phyloP scores from a whole-genome alignment of 768 basidiomycete genomes.

The Tephrocybe sp. region DNA sequence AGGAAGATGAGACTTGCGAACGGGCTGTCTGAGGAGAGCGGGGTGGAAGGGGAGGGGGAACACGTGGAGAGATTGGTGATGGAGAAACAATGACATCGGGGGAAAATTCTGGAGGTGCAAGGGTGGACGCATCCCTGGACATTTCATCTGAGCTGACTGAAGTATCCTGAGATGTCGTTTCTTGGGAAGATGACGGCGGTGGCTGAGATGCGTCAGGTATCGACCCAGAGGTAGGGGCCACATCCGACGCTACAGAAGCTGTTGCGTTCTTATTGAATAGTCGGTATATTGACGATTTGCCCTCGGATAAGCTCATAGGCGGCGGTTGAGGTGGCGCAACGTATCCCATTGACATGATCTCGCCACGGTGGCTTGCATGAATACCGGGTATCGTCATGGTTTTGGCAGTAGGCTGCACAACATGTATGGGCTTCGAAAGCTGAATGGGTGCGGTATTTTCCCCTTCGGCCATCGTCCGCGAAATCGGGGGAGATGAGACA shows the following conservation, averaged over 20 bases:
- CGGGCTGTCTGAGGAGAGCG: conserved; percentile 28
- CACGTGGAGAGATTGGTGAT: conserved; percentile 29
- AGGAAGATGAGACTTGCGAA: conserved; percentile 19
- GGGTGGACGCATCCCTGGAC: conserved; percentile 1
- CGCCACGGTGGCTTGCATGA: conserved; percentile 79
- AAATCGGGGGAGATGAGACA: conserved; percentile 29
- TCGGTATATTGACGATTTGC: conserved; percentile 61
- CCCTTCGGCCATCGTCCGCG: conserved; percentile 29
- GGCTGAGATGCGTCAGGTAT: neutral
- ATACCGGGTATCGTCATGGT: conserved; percentile 89
- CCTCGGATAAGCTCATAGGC: conserved; percentile 28
- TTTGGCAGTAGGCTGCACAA: conserved; percentile 74
- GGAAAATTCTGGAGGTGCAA: neutral
- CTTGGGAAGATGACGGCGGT: conserved; percentile 7
- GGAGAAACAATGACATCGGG: neutral
- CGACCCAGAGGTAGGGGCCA: conserved; percentile 12
- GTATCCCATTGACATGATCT: conserved; percentile 84
- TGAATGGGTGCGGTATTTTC: conserved; percentile 25
- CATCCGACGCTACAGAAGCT: conserved; percentile 17
- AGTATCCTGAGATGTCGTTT: conserved; percentile 9
- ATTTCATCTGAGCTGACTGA: conserved; percentile 3
- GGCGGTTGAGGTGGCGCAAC: conserved; percentile 44
- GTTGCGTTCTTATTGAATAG: conserved; percentile 60
- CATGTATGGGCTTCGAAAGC: conserved; percentile 46
- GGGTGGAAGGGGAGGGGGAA: conserved; percentile 48